phyloP scores from a whole-genome alignment of 805 yeast species.

The Candida yuanshanica region DNA sequence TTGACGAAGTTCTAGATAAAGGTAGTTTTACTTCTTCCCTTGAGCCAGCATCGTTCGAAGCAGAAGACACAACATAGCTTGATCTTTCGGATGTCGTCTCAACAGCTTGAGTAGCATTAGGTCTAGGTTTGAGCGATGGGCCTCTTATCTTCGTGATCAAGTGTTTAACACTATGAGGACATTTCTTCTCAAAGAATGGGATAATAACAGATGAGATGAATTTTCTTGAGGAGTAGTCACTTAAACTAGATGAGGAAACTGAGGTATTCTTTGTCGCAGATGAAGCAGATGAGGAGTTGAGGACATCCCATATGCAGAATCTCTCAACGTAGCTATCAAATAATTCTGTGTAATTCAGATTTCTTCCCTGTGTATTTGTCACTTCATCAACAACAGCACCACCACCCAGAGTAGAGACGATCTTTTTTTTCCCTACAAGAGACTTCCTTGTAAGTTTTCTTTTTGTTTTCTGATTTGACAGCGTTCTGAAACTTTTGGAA shows the following conservation, averaged over 20 bases:
- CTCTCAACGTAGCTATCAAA: conserved; percentile 46
- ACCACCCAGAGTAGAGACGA: conserved; percentile 34
- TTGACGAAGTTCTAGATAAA: conserved; percentile 15
- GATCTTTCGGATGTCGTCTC: conserved; percentile 1
- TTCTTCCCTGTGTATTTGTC: not conserved
- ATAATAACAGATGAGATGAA: conserved; percentile 47
- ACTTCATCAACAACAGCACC: conserved; percentile 28
- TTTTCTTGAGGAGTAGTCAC: conserved; percentile 38
- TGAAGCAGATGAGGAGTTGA: conserved; percentile 18
- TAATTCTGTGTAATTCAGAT: conserved; percentile 24
- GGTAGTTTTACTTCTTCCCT: conserved; percentile 10
- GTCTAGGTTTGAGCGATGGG: conserved; percentile 20
- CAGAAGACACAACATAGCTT: conserved; percentile 4
- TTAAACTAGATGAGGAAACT: conserved; percentile 24
- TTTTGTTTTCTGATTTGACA: conserved; percentile 5
- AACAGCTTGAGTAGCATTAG: not conserved
- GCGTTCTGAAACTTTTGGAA: conserved; percentile 26
- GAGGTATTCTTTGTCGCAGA: conserved; percentile 1
- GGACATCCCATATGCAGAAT: conserved; percentile 47
- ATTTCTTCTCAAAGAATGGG: conserved; percentile 45
- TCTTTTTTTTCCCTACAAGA: conserved; percentile 26
- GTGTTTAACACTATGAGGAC: conserved; percentile 42
- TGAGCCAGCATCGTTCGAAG: not conserved
- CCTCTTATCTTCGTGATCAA: conserved; percentile 44
- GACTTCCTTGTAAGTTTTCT: conserved; percentile 21